Evolutionary conservation across 192 early-diverging fungal species (phyloP), one percentile per base, ranked within the genome.

Genomic region (Geosiphon pyriformis): DNA sequence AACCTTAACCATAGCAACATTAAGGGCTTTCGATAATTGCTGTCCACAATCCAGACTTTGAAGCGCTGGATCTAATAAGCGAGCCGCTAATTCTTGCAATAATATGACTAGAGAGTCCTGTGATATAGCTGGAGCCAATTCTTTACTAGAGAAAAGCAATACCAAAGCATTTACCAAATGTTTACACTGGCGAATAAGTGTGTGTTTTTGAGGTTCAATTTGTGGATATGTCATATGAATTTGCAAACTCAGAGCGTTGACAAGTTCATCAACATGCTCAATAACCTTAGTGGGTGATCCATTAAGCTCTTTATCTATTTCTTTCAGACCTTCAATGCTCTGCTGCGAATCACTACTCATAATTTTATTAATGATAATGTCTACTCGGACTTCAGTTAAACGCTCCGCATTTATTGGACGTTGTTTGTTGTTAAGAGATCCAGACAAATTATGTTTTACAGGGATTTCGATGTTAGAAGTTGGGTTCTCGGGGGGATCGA

Each of bases 1-100:
- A 0, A 98, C 90, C 48, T 90, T 87, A 18, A 96, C 88, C 82
- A 97, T 88, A 35, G 95, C 77, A 27, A 90, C 80, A 77, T 99
- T 99, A 67, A 94, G 58, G 4, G 87, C 88, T 69, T 83, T 86
- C 7, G 80, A 76, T 18, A 94, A 69, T 32, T 83, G 81, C 2
- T 76, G 69, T 11, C 87, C 80, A 6, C 77, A 77, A 42, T 91
- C 87, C 1, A 85, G 55, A 17, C 48, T 63, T 25, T 85, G 78
- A 49, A 96, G 76, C 46, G 75, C 72, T 18, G 90, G 90, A 70
- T 99, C 94, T 29, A 94, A 73, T 37, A 97, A 66, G 3, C 94
- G 80, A 58, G 80, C 76, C 4, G 96, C 82, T 29, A 97, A 75
- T 70, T 95, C 92, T 31, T 87, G 79, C 3, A 95, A 68, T 33